Evolutionary conservation across 768 basidiomycete species (phyloP).

Genomic region (Pulveroboletus sp.): DNA sequence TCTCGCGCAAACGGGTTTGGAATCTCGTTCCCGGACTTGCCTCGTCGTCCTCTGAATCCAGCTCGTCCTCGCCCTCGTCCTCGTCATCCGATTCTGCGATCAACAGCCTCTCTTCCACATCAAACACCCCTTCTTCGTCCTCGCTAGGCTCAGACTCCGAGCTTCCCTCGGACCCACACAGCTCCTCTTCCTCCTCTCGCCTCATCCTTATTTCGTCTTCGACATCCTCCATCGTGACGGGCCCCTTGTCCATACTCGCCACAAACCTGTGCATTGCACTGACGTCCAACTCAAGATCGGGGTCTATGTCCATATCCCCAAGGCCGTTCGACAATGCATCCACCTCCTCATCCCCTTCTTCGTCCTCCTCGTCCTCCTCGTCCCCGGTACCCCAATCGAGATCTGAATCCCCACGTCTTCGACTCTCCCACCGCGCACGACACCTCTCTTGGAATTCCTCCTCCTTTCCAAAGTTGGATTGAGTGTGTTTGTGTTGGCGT

Average conservation of each 20-base stretch:
- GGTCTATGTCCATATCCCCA: slow-evolving; percentile 65
- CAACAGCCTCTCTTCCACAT: slow-evolving; percentile 44
- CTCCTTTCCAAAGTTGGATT: slow-evolving; percentile 39
- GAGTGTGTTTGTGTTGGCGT: slow-evolving; percentile 20
- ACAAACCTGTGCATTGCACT: slow-evolving; percentile 55
- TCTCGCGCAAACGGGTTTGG: slow-evolving; percentile 32
- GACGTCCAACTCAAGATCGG: slow-evolving; percentile 46
- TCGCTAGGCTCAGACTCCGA: slow-evolving; percentile 28
- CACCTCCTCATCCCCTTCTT: slow-evolving; percentile 22
- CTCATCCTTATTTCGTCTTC: slow-evolving; percentile 50
- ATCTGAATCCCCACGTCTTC: slow-evolving; percentile 65
- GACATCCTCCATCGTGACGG: slow-evolving; percentile 67
- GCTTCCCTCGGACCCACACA: slow-evolving; percentile 21
- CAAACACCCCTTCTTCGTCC: slow-evolving; percentile 24
- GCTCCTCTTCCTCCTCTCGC: slow-evolving; percentile 46
- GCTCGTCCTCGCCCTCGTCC: slow-evolving; percentile 21
- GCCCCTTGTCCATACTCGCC: slow-evolving; percentile 49
- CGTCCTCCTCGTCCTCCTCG: slow-evolving; percentile 26
- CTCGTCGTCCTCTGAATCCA: slow-evolving; percentile 32
- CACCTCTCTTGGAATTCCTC: slow-evolving; percentile 27
- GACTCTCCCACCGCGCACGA: slow-evolving; percentile 46
- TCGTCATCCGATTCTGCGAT: slow-evolving; percentile 34
- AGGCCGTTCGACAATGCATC: slow-evolving; percentile 29
- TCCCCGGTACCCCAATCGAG: slow-evolving; percentile 60
- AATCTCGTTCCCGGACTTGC: slow-evolving; percentile 35